Percentiles rank a stretch among this genome's conserved stretches.
These are phyloP conservation scores for Triticum aestivum DNA, from an alignment of 176 grass and related monocot species.

Conservation along the genomic window IWGSC_CS_RefSeq_v2.1 NC_057807.1:540653980-540654479, in stretches of 20 bases:
- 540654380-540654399: too few species aligned
- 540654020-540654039: constrained; percentile 37
- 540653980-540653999: too few species aligned
- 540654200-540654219: background rate
- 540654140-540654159: background rate
- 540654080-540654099: background rate
- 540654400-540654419: too few species aligned
- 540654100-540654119: background rate
- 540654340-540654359: too few species aligned
- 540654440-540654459: too few species aligned
- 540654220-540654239: constrained; percentile 18
- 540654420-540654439: too few species aligned
- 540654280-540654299: background rate
- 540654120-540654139: background rate
- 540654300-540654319: background rate
- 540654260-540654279: background rate
- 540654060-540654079: constrained; percentile 25
- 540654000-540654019: constrained; percentile 29
- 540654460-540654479: too few species aligned
- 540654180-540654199: background rate
- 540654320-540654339: background rate
- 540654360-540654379: too few species aligned
- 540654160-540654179: constrained; percentile 5
- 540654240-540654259: background rate
- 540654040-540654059: background rate